Evolutionary conservation across 1,284 basidiomycete genomes (phyloP), one percentile per base, ranked within the genome.

Genomic region (Mycena citricolor): DNA sequence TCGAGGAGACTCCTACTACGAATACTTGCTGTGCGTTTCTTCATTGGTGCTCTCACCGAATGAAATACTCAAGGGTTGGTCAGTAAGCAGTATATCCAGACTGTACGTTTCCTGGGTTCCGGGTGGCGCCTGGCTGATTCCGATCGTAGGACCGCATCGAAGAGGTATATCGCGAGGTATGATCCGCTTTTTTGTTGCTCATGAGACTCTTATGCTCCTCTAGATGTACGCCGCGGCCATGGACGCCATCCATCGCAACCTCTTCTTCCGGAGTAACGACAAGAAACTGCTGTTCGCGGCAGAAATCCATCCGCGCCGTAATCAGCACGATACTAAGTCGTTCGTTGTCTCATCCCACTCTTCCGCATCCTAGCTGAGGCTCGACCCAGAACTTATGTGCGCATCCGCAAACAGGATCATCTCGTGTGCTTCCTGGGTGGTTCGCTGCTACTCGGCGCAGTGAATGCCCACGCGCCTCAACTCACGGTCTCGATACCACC

Each of bases 381-480:
- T 20, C 11, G 14, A 32, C 16, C 21, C n/a, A 28, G 13, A 33
- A 11, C 17, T 13, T 83, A 79, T 79, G 69, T 69, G 24, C 67
- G 79, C 22, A 61, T 69, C 1, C 77, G 79, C 12, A 86, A 89
- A 63, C 87, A 98, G 69, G 94, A 98, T 62, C 94, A 97, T 64
- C 79, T 98, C 19, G 94, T 93, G 1, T 97, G 94, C 67, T 98
- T 97, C 81, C 69, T 97, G 29, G 93, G 88, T 24, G 94, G 93
- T 5, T 88, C 89, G 2, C 78, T 97, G 54, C 83, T 97, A 74
- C 77, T 97, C 3, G 93, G 94, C 16, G 87, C 93, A 14, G 86
- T 86, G 3, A 83, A 82, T 20, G 76, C 83, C 1, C 79, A 81
- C 8, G 72, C 82, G 0, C 49, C 73, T 24, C 58, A 61, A 2